Base-by-base conservation (phyloP, 768 basidiomycete genomes). In the Lentinula sp. region DNA sequence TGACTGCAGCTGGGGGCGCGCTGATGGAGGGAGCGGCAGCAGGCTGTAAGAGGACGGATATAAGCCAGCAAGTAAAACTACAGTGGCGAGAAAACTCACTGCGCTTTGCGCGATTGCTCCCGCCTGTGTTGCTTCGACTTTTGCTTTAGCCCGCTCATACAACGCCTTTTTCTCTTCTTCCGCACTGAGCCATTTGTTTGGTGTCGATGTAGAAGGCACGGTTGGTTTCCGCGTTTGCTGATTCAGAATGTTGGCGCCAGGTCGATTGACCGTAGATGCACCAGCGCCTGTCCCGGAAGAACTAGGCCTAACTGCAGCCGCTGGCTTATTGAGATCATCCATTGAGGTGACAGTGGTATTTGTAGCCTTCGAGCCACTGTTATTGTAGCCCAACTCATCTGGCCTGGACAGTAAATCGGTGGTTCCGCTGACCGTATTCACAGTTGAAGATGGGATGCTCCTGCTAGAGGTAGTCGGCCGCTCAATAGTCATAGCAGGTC, bases 151-250 rank as follows among this genome's bases (percentile, higher is more conserved):
- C 15, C 80, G 69, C 62, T 89, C 82, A 69, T 83, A 91, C 43
- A 89, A 70, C 53, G 76, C 76, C 16, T 80, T 70, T 68, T 93
- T 93, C 73, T 93, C 91, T 21, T 85, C 82, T 70, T 76, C 78
- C 6, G 82, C 80, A 16, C 68, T 76, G 4, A 77, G 77, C 88
- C 89, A 93, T 21, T 66, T 62, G 18, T 49, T 43, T 16, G 16
- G 16, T 31, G 54, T 28, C 34, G 37, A 6, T 32, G 43, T 13
- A n/a, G 55, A n/a, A 23, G 13, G 18, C 4, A n/a, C 37, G 55
- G 61, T 34, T 1, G 61, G 40, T 40, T 50, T 57, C 15, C 50
- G 48, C 15, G 11, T 35, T 11, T 18, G 51, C 18, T 51, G 59
- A 4, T 9, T 45, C 23, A 5, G 13, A 32, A 39, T 52, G 31